Evolutionary conservation across 1,284 basidiomycete species (phyloP), one percentile per base, ranked within the genome.

Genomic region (Melampsora larici-populina): DNA sequence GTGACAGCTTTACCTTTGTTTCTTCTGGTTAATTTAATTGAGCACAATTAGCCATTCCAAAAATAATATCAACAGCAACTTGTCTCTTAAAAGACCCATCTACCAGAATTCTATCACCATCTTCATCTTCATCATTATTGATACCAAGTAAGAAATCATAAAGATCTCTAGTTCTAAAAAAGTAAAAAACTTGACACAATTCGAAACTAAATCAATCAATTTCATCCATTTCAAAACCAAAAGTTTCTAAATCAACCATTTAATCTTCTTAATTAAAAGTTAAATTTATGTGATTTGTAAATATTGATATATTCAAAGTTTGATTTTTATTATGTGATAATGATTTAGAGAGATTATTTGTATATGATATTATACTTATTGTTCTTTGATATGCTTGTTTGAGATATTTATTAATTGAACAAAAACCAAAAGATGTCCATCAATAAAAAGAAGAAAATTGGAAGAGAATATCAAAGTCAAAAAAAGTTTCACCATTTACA

Each of bases 11-110:
- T 81, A 95, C 94, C 85, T 86, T 85, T 81, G 90, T 90, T 83
- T 99, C 97, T 80, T 93, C 92, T 82, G 90, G 91, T 84, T 94
- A 93, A 1, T 94, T 94, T 29, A 97, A 86, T 67, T 90, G 87
- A 0, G 94, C 95, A 64, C 97, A 87, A 71, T 92, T 90, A 0
- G 91, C 90, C 48, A 99, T 87, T 0, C 91, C 91, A 79, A 87
- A 89, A 58, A 97, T 82, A 60, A 96, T 92, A 81, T 96, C 91
- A 92, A 92, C 81, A 89, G 91, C 79, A 90, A 92, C 83, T 92
- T 91, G 81, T 93, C 94, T 4, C 31, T 29, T 36, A 21, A 65
- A 8, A 48, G 65, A 63, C 55, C 29, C 29, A 24, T 60, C 55
- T 15, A 9, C 17, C 55, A 24, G 4, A 11, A 24, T 29, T 15